These are phyloP conservation scores for Stachybotrys chlorohalonatus DNA, from an alignment of 2,329 filamentous ascomycete species.

Conservation along the genomic window DNA sequence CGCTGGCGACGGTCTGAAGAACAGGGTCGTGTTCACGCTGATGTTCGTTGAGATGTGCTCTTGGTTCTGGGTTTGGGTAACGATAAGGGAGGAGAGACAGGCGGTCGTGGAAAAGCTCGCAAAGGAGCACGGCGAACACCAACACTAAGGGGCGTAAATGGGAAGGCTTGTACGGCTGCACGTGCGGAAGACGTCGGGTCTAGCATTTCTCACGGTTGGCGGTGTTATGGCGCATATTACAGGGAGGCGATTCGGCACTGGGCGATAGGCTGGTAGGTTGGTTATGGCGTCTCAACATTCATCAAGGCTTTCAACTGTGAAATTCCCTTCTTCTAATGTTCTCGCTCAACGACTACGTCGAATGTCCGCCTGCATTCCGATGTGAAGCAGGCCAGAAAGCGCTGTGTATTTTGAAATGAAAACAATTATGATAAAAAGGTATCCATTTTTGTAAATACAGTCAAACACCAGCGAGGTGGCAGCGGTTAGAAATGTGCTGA, in stretches of 20 bases:
- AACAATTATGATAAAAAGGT: not conserved
- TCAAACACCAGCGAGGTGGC: not conserved
- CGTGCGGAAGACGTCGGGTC: too few species aligned
- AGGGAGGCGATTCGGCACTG: too few species aligned
- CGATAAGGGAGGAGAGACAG: conserved; percentile 55
- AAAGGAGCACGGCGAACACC: conserved; percentile 1
- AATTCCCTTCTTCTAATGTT: too few species aligned
- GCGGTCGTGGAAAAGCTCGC: conserved; percentile 28
- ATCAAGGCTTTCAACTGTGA: too few species aligned
- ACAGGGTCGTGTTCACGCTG: conserved; percentile 76
- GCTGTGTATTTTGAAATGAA: not conserved
- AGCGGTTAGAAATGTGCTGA: not conserved
- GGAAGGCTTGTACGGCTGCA: not conserved
- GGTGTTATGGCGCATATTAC: too few species aligned
- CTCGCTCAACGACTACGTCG: too few species aligned
- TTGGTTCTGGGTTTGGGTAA: conserved; percentile 82
- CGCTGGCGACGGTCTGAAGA: conserved; percentile 61
- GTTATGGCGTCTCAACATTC: too few species aligned
- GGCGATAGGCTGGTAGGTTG: too few species aligned
- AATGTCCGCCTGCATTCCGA: too few species aligned
- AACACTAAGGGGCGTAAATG: not conserved
- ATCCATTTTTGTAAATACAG: not conserved
- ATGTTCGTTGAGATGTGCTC: conserved; percentile 73
- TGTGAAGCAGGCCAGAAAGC: too few species aligned
- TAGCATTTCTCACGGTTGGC: too few species aligned